These are phyloP conservation scores for Trichoderma sp. DNA, from an alignment of 2,329 filamentous ascomycete genomes.

Conservation along the genomic window DNA sequence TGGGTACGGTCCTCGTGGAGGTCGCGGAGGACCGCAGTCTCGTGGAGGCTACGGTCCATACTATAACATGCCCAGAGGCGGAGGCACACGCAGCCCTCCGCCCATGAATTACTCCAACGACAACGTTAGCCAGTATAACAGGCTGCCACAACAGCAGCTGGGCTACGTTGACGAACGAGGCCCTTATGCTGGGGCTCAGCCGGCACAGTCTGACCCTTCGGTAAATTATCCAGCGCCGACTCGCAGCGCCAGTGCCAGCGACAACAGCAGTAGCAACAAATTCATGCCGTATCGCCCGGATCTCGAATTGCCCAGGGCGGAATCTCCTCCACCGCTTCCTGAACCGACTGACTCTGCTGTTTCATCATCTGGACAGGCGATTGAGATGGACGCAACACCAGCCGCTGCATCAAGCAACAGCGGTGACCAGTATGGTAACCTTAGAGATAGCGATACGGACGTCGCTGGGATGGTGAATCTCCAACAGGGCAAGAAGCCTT, in stretches of 20 bases:
- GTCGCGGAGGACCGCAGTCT: conserved; percentile 34
- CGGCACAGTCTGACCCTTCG: conserved; percentile 41
- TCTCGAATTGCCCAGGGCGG: conserved; percentile 60
- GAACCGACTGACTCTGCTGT: conserved; percentile 46
- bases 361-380: conserved; percentile 60
- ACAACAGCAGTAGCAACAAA: conserved; percentile 33
- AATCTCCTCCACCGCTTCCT: conserved; percentile 66
- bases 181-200: conserved; percentile 41
- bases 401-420: conserved; percentile 47
- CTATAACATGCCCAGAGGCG: conserved; percentile 28
- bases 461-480: conserved; percentile 74
- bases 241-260: conserved; percentile 39
- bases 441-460: conserved; percentile 70
- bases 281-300: conserved; percentile 53
- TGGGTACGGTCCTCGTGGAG: conserved; percentile 36
- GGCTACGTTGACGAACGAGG: conserved; percentile 44
- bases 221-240: conserved; percentile 41
- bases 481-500: conserved; percentile 57
- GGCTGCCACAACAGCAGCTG: conserved; percentile 35
- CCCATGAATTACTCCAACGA: conserved; percentile 27
- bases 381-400: conserved; percentile 79
- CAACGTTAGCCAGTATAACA: conserved; percentile 44
- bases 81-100: conserved; percentile 9
- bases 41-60: conserved; percentile 40
- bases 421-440: conserved; percentile 49